A percentile compares a stretch with the other conserved stretches of the same genome.
phyloP scores from a whole-genome alignment of 1,284 basidiomycete species.

The Boletus smithii region DNA sequence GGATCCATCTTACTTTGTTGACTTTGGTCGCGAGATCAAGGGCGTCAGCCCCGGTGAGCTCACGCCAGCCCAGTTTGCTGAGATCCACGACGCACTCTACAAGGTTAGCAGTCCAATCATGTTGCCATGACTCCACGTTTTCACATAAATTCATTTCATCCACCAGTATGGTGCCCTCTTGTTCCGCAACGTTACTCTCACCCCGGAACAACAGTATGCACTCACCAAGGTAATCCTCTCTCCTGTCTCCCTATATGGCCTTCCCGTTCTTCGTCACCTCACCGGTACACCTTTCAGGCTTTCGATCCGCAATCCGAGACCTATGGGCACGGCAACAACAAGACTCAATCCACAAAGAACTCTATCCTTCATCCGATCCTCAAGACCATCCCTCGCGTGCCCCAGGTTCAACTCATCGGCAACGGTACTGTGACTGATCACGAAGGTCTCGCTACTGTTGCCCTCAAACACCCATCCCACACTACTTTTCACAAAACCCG shows the following conservation, averaged over 20 bases:
- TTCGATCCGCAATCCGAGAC: constrained; percentile 72
- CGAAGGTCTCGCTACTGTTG: constrained; percentile 71
- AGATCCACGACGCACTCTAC: constrained; percentile 64
- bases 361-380: constrained; percentile 82
- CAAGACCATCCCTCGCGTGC: constrained; percentile 82
- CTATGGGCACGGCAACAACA: constrained; percentile 85
- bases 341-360: constrained; percentile 65
- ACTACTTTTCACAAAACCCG: constrained; percentile 84
- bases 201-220: constrained; percentile 80
- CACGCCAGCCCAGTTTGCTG: constrained; percentile 50
- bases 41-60: constrained; percentile 59
- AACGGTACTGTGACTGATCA: constrained; percentile 73
- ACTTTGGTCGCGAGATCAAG: constrained; percentile 66
- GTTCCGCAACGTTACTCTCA: constrained; percentile 66
- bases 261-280: too few species aligned
- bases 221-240: constrained; percentile 71
- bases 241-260: background rate
- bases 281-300: constrained; percentile 39
- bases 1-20: constrained; percentile 51
- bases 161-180: constrained; percentile 68
- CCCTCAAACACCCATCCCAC: constrained; percentile 80
- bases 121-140: constrained; percentile 15
- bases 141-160: constrained; percentile 4
- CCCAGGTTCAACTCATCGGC: constrained; percentile 85
- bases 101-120: constrained; percentile 44